These are phyloP conservation scores for Mentha longifolia DNA, from an alignment of 257 asterid genomes.

Conservation along the genomic window DNA sequence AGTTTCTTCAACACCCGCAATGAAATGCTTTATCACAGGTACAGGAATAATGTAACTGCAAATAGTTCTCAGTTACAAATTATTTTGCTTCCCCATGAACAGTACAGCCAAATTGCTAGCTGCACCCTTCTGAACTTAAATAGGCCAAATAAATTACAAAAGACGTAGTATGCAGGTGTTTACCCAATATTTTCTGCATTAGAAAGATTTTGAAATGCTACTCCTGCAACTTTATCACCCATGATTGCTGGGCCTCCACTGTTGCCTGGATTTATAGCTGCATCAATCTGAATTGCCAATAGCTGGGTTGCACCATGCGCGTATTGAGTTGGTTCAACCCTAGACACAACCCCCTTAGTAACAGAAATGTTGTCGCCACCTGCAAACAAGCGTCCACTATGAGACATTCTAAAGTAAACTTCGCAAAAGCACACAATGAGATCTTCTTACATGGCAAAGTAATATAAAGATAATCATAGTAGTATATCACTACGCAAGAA, in stretches of 20 bases:
- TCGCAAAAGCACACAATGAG: slow-evolving; percentile 4
- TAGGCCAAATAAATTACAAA: slow-evolving; percentile 7
- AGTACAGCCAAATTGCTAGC: slow-evolving; percentile 1
- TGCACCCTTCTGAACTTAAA: background rate
- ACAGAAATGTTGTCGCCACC: slow-evolving; percentile 99
- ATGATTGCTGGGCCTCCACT: slow-evolving; percentile 99
- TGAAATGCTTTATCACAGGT: slow-evolving; percentile 90
- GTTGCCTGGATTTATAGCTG: slow-evolving; percentile 98
- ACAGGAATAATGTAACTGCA: slow-evolving; percentile 93
- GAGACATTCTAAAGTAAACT: background rate
- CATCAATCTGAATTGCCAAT: slow-evolving; percentile 96
- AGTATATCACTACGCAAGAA: background rate
- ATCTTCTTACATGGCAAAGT: background rate
- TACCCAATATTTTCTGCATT: slow-evolving; percentile 99
- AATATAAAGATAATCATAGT: slow-evolving; percentile 2
- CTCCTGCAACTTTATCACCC: slow-evolving; percentile 98
- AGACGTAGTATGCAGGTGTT: slow-evolving; percentile 20
- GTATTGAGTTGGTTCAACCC: slow-evolving; percentile 97
- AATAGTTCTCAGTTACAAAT: background rate
- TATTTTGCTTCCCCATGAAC: background rate
- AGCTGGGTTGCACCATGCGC: slow-evolving; percentile 95
- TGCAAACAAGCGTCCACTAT: slow-evolving; percentile 37
- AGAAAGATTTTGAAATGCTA: slow-evolving; percentile 97
- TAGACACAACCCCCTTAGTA: slow-evolving; percentile 95
- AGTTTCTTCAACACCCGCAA: slow-evolving; percentile 84